Conservation (phyloP, 1,284 basidiomycete genomes). For the Ganoderma multipileum region DNA sequence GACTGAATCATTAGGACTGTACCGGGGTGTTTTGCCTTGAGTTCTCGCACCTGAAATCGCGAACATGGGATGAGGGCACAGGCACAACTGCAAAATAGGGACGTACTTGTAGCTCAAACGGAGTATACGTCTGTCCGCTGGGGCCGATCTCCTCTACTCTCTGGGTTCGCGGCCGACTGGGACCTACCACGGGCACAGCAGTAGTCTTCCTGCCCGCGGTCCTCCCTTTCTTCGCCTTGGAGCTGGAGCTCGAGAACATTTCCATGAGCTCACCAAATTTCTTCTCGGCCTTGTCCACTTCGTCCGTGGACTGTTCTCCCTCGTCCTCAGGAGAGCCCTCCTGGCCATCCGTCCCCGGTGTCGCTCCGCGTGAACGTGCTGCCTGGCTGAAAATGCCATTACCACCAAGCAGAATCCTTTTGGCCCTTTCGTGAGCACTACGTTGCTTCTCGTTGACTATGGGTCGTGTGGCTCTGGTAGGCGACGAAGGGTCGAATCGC, state of each 20-base stretch:
- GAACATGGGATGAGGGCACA: background rate
- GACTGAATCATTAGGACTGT: slow-evolving; percentile 87
- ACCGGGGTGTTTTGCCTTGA: slow-evolving; percentile 79
- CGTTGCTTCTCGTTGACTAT: slow-evolving; percentile 33
- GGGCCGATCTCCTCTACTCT: slow-evolving; percentile 69
- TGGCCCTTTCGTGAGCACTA: slow-evolving; percentile 57
- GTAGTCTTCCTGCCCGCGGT: slow-evolving; percentile 40
- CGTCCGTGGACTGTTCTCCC: slow-evolving; percentile 43
- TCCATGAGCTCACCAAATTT: slow-evolving; percentile 56
- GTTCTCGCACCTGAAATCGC: slow-evolving; percentile 61
- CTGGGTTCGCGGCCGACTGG: slow-evolving; percentile 44
- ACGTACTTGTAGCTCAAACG: slow-evolving; percentile 81
- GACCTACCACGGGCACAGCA: slow-evolving; percentile 36
- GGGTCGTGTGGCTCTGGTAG: slow-evolving; percentile 29
- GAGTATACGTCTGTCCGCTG: slow-evolving; percentile 81
- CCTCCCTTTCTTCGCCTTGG: slow-evolving; percentile 42
- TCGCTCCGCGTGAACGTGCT: slow-evolving; percentile 19
- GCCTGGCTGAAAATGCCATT: slow-evolving; percentile 43
- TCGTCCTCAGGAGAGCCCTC: slow-evolving; percentile 30
- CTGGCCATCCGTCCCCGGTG: slow-evolving; percentile 31
- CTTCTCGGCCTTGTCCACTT: slow-evolving; percentile 53
- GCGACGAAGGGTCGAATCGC: slow-evolving; percentile 41
- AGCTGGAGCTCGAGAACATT: slow-evolving; percentile 50
- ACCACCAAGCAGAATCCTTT: slow-evolving; percentile 58
- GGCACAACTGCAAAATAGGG: background rate